Percentiles rank a stretch among this genome's conserved stretches.
phyloP scores from a whole-genome alignment of 73 alveolate genomes.

The Durusdinium trenchii region DNA sequence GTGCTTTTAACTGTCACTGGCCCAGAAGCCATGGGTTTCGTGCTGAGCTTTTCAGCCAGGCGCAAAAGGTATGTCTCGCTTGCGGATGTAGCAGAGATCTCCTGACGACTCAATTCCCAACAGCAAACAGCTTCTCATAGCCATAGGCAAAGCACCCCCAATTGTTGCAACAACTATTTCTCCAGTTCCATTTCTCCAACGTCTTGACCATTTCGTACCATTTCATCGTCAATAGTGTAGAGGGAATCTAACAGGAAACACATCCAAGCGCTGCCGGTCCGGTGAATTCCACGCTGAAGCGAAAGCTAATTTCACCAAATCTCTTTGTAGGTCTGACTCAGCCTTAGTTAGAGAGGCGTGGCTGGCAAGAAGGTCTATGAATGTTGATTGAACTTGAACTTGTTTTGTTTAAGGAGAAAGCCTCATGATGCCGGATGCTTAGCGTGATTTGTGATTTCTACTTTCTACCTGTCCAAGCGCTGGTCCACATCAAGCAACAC shows the following conservation, averaged over 20 bases:
- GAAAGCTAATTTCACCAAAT: slow-evolving; percentile 19
- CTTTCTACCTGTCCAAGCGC: too few relatives aligned
- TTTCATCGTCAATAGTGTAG: too few relatives aligned
- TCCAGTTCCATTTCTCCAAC: background rate
- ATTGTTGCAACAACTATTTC: background rate
- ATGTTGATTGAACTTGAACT: background rate
- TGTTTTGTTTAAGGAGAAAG: background rate
- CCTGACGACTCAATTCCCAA: background rate
- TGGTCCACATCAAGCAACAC: background rate
- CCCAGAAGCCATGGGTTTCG: slow-evolving; percentile 13
- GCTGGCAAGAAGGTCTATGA: too few relatives aligned
- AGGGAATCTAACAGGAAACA: background rate
- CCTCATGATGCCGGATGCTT: background rate
- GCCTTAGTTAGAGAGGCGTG: background rate
- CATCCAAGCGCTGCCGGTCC: background rate
- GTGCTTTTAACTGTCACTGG: background rate
- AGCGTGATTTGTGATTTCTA: too few relatives aligned
- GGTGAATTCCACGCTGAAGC: slow-evolving; percentile 34
- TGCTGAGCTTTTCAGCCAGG: slow-evolving; percentile 68
- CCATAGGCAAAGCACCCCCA: background rate
- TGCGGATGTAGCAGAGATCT: background rate
- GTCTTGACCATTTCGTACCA: background rate
- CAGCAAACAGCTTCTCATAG: background rate
- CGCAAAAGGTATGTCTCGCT: slow-evolving; percentile 20
- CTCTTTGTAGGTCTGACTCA: slow-evolving; percentile 30